Evolutionary conservation across 305 asterid genomes (phyloP), one percentile per base, ranked within the genome.

Genomic region (Nicotiana rustica): DNA sequence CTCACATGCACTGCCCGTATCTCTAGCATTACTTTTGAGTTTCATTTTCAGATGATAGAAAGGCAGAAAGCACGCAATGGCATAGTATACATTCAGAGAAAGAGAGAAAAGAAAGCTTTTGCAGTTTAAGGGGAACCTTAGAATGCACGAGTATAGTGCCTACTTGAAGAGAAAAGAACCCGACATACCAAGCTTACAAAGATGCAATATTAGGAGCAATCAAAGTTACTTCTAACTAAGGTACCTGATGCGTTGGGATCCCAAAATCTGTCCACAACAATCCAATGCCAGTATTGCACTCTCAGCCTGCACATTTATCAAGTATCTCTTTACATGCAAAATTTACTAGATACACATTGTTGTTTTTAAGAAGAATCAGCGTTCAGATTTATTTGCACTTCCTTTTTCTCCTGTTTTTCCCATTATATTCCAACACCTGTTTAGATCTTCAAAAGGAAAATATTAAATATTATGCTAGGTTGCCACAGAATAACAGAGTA

Each of bases 201-300:
- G 66, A 76, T 76, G 66, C 17, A 55, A 52, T 4, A 52, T 15
- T 4, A 13, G 62, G 17, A 4, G 82, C 59, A 59, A 25, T 25
- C 60, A 57, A 52, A 3, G 4, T 21, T 18, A 25, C 67, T 69
- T 57, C 62, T 25, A 81, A 67, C 8, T 36, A 52, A 31, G 62
- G 17, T 91, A 95, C 97, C 98, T 93, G 85, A 95, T 89, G 67
- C 88, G 96, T 86, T 93, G 96, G 82, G 97, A 91, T 82, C 97
- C 98, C 85, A 95, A 89, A 35, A 89, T 82, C 82, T 93, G 90
- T 19, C 98, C 98, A n/a, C 98, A 95, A 81, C 98, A 91, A 64
- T 95, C 94, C 18, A 95, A 93, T 17, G 97, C 98, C 84, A 92
- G 33, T 76, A 95, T 89, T n/a, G 98, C 97, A 78, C 97, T 93